A percentile compares a stretch with the other conserved stretches of the same genome.
Evolutionary conservation across 2,329 filamentous ascomycete genomes (phyloP).

Genomic region (Aspergillus pseudonomiae): DNA sequence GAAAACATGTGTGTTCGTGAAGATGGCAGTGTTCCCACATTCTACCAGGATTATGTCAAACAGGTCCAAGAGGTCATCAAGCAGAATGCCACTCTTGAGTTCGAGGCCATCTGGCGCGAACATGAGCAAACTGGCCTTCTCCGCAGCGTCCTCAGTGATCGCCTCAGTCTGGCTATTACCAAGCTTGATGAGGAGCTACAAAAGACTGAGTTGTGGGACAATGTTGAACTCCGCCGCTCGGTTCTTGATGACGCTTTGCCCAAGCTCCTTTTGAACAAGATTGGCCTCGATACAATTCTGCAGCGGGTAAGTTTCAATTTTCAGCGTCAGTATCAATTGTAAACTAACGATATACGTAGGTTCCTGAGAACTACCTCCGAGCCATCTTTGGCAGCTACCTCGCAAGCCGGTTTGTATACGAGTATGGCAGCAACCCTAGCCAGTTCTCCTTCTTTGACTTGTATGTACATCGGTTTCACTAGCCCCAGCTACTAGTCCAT

Average conservation of each 20-base stretch:
- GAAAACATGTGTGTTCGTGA: constrained; percentile 90
- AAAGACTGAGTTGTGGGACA: constrained; percentile 87
- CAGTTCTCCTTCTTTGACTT: constrained; percentile 99
- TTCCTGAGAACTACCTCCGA: constrained; percentile 88
- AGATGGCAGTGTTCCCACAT: constrained; percentile 77
- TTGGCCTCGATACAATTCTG: constrained; percentile 87
- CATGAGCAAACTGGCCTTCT: constrained; percentile 77
- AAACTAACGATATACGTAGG: constrained; percentile 47
- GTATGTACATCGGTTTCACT: constrained; percentile 58
- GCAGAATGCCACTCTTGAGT: constrained; percentile 89
- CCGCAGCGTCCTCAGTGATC: constrained; percentile 87
- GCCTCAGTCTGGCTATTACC: constrained; percentile 90
- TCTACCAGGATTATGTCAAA: constrained; percentile 92
- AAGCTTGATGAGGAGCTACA: constrained; percentile 95
- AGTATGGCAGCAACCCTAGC: constrained; percentile 87
- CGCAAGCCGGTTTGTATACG: constrained; percentile 93
- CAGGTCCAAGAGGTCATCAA: constrained; percentile 89
- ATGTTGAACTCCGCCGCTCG: constrained; percentile 73
- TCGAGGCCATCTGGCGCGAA: constrained; percentile 98
- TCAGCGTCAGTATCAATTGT: not conserved
- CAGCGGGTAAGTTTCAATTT: constrained; percentile 61
- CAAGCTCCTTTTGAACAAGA: constrained; percentile 79
- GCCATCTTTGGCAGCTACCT: constrained; percentile 96
- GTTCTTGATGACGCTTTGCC: constrained; percentile 87
- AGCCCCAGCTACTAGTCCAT: constrained; percentile 6